Evolutionary conservation across 495 filamentous ascomycete species (phyloP).

Genomic region (Hyaloscypha variabilis): DNA sequence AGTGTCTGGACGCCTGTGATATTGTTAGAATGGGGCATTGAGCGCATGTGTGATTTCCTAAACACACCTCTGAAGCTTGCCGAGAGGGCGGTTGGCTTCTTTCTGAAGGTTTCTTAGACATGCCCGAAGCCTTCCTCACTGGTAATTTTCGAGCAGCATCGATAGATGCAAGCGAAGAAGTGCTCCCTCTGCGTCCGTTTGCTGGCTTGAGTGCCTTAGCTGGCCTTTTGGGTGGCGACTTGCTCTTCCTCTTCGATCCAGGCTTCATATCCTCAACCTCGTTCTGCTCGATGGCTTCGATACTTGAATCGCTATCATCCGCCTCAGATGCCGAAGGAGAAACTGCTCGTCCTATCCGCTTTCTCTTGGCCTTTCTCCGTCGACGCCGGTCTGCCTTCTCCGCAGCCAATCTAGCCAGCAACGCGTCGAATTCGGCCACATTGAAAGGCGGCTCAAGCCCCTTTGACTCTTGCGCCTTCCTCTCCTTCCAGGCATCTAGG

Average conservation of each 20-base stretch:
- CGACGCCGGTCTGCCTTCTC: slow-evolving; percentile 45
- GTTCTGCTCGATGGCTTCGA: slow-evolving; percentile 17
- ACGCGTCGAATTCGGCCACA: slow-evolving; percentile 45
- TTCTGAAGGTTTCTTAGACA: neutral
- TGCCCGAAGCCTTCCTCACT: neutral
- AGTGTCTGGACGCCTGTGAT: neutral
- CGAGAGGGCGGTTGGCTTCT: neutral
- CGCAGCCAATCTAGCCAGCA: slow-evolving; percentile 27
- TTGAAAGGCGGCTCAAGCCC: slow-evolving; percentile 52
- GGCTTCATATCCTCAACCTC: slow-evolving; percentile 5
- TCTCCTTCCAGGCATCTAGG: slow-evolving; percentile 55
- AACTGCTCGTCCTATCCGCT: neutral
- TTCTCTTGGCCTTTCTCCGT: slow-evolving; percentile 48
- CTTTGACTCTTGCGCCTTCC: slow-evolving; percentile 44
- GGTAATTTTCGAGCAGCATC: neutral
- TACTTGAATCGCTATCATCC: slow-evolving; percentile 23
- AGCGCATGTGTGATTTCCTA: neutral
- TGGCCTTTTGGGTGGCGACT: neutral
- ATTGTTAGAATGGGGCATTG: neutral
- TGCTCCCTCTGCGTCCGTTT: neutral
- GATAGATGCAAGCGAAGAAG: neutral
- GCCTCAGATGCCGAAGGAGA: slow-evolving; percentile 4
- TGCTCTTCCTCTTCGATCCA: neutral
- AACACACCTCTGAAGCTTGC: neutral
- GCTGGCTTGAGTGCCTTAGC: neutral